These are phyloP conservation scores for Pisolithus albus DNA, from an alignment of 768 basidiomycete species.

Conservation along the genomic window DNA sequence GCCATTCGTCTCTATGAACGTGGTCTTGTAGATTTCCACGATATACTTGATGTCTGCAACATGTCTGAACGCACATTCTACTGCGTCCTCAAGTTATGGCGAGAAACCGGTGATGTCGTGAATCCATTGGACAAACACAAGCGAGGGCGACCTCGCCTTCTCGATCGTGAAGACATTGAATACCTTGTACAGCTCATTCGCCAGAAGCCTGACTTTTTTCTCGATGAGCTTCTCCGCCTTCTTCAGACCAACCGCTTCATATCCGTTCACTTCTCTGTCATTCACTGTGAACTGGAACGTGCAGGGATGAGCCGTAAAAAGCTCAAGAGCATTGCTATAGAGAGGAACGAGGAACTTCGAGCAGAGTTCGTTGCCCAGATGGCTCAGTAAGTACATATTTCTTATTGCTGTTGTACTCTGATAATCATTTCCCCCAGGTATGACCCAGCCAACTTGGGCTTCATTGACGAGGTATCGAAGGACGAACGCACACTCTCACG, in stretches of 20 bases:
- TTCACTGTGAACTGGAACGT: constrained; percentile 22
- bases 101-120: too few species aligned
- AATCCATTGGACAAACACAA: too few species aligned
- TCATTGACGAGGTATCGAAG: too few species aligned
- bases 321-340: neutral
- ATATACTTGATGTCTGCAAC: too few species aligned
- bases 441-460: constrained; percentile 4
- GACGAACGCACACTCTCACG: too few species aligned
- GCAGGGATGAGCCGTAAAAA: constrained; percentile 22
- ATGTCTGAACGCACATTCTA: too few species aligned
- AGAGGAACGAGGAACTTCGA: neutral
- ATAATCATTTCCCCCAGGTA: neutral
- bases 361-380: neutral
- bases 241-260: constrained; percentile 18
- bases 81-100: too few species aligned
- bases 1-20: too few species aligned
- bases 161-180: constrained; percentile 4
- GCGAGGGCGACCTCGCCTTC: neutral
- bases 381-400: constrained; percentile 1
- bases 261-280: constrained; percentile 29
- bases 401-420: too few species aligned
- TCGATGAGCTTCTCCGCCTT: constrained; percentile 14
- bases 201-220: constrained; percentile 18
- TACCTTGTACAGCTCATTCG: constrained; percentile 14
- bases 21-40: too few species aligned